Percentiles rank a stretch among this genome's conserved stretches.
Conservation (phyloP, 768 basidiomycete species). For the Chalciporus sphaerocephalus region DNA sequence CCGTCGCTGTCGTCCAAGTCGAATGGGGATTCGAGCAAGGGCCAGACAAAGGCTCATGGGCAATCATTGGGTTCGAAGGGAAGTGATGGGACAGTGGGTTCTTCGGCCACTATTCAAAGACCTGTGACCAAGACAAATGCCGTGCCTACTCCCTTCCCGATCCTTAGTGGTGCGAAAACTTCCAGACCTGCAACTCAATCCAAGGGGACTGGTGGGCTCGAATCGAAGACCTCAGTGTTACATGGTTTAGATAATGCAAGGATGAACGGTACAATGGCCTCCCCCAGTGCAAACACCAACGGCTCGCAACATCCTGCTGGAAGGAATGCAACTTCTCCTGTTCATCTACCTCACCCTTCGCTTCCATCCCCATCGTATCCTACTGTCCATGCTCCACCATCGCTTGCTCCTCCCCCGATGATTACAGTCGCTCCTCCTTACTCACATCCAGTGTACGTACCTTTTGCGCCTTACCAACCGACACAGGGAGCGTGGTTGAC, state of each 20-base stretch:
- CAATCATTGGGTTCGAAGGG: not conserved
- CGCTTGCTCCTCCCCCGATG: slow-evolving; percentile 13
- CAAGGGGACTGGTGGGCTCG: not conserved
- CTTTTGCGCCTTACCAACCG: slow-evolving; percentile 19
- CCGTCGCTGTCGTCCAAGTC: slow-evolving; percentile 4
- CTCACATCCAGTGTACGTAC: slow-evolving; percentile 20
- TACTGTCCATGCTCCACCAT: slow-evolving; percentile 3
- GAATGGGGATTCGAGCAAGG: not conserved
- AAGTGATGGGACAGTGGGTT: not conserved
- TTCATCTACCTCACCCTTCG: not conserved
- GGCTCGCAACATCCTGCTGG: not conserved
- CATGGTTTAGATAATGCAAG: slow-evolving; percentile 3
- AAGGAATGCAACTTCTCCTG: slow-evolving; percentile 4
- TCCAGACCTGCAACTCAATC: not conserved
- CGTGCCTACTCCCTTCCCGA: slow-evolving; percentile 14
- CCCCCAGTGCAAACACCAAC: slow-evolving; percentile 5
- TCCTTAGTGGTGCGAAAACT: slow-evolving; percentile 13
- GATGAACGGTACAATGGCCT: not conserved
- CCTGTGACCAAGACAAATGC: not conserved
- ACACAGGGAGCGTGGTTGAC: slow-evolving; percentile 23
- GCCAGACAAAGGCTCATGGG: slow-evolving; percentile 2
- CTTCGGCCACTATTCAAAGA: slow-evolving; percentile 1
- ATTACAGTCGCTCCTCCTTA: slow-evolving; percentile 16
- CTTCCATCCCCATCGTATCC: slow-evolving; percentile 14
- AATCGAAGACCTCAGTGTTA: not conserved